These are phyloP conservation scores for Colletotrichum plurivorum DNA, from an alignment of 2,329 filamentous ascomycete genomes.

Conservation along the genomic window DNA sequence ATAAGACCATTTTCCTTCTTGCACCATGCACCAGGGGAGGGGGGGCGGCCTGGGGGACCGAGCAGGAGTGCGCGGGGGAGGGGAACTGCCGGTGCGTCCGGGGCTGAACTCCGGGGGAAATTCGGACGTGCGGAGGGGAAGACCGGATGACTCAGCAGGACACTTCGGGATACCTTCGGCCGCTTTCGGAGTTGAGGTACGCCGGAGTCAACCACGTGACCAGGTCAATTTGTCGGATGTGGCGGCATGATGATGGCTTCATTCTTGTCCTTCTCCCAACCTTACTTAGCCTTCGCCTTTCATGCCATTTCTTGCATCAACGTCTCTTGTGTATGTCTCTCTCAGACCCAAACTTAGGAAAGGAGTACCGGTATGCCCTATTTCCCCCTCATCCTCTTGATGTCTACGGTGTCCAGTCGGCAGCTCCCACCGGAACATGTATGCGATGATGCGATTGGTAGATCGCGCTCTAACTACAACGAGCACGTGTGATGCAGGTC, in stretches of 20 bases:
- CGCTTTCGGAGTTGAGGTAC: no score
- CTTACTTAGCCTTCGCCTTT: not conserved
- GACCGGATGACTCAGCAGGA: not conserved
- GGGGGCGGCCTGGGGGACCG: not conserved
- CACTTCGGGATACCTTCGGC: not conserved
- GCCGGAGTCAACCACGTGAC: no score
- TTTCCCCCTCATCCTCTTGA: not conserved
- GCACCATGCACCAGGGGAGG: no score
- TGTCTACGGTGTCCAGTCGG: not conserved
- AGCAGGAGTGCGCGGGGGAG: constrained; percentile 12
- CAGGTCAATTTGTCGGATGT: no score
- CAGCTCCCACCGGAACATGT: no score
- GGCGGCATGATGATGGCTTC: no score
- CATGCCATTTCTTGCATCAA: not conserved
- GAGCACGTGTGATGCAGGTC: not conserved
- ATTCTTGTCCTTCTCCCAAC: no score
- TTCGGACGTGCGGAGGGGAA: not conserved
- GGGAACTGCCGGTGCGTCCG: not conserved
- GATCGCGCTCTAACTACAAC: not conserved
- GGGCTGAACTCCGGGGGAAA: not conserved
- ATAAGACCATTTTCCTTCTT: not conserved
- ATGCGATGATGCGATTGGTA: constrained; percentile 15
- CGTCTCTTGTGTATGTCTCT: not conserved
- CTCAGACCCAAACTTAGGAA: not conserved
- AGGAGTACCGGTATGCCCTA: not conserved